Evolutionary conservation across 257 asterid species (phyloP), one percentile per base, ranked within the genome.

Genomic region (Voacanga thouarsii): DNA sequence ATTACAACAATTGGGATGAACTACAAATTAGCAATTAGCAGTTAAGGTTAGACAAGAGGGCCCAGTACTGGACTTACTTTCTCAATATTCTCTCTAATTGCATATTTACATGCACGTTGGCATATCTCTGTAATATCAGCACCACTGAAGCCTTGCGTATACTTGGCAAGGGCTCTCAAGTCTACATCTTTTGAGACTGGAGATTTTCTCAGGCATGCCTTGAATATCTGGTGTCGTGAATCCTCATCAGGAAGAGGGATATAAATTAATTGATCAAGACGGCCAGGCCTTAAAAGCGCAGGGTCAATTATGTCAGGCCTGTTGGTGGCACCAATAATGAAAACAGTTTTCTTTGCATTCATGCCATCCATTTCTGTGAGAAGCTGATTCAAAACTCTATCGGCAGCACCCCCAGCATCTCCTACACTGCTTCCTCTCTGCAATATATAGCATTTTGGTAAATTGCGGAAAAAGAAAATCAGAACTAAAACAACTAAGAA

Each of bases 341-440:
- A 93, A 60, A 93, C 98, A 0, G 98, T 93, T 78, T 93, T 93
- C 89, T 93, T 93, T 9, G 97, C 97, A 23, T 88, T 87, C 97
- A 93, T 93, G 49, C 97, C 97, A 60, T 90, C 98, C 98, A 94
- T 94, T 78, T 94, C 98, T 1, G 98, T 92, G 70, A 94, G 83
- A 74, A 94, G 97, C 78, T 92, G 98, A 77, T 94, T 94, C 89
- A 94, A 83, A 23, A 94, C 98, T 47, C 98, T 82, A 77, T 94
- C 98, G 72, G 97, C 97, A 60, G 97, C 98, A 55, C 98, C 98
- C 18, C 98, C 97, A 4, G 91, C 95, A 78, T 92, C 98, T 81
- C 98, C 98, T 4, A 8, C 74, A 50, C 97, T 89, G 82, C 96
- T 80, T 76, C 98, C 98, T 83, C 98, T 90, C 98, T 92, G 87